Conservation (phyloP, 148 eudicot species). For the Camellia granthamiana region DNA sequence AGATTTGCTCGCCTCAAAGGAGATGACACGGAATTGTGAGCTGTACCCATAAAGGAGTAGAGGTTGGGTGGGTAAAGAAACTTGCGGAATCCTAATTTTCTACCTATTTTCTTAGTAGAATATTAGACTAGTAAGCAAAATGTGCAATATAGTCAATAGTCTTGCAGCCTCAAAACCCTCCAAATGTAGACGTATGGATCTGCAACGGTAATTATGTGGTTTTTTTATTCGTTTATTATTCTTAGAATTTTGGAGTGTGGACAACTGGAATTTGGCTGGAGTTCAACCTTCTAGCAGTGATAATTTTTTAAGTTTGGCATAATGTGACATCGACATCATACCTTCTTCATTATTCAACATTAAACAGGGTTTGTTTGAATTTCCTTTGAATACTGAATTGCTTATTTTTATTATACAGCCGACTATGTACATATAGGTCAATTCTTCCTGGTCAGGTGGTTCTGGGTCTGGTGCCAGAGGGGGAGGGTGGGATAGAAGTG, state of each 20-base stretch:
- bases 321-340: no score
- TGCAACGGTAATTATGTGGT: neutral
- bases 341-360: no score
- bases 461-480: no score
- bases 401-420: no score
- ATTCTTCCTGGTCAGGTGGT: no score
- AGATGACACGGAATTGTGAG: neutral
- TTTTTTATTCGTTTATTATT: neutral
- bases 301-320: neutral
- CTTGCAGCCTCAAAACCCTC: neutral
- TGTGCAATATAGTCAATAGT: neutral
- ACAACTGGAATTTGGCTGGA: constrained; percentile 4
- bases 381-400: no score
- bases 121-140: neutral
- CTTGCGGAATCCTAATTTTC: neutral
- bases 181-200: neutral
- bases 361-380: no score
- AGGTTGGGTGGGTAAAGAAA: neutral
- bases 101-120: neutral
- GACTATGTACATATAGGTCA: no score
- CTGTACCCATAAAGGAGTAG: neutral
- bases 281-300: neutral
- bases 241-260: neutral
- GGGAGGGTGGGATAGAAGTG: no score
- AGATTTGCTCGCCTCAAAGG: neutral